Conservation (phyloP, 2,329 filamentous ascomycete genomes). For the Elsinoe arachidis region DNA sequence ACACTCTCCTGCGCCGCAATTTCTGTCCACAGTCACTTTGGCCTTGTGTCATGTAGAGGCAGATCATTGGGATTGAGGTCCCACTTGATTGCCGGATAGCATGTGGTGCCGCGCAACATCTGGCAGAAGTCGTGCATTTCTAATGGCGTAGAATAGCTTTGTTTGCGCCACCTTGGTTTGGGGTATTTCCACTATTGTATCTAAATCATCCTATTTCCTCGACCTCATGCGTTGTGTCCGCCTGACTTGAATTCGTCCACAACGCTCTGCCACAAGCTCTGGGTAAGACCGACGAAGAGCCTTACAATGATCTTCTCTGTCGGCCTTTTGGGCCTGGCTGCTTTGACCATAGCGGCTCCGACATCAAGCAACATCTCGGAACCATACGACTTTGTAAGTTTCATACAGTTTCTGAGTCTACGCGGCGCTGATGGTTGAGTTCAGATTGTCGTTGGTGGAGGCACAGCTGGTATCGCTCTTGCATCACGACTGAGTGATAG, state of each 20-base stretch:
- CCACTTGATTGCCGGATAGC: background rate
- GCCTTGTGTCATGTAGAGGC: background rate
- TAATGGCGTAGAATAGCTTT: background rate
- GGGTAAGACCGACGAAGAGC: background rate
- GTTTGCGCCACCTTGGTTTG: background rate
- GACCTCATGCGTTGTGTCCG: no score
- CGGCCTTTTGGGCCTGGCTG: background rate
- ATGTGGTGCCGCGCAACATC: background rate
- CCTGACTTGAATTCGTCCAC: no score
- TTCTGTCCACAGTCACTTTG: background rate
- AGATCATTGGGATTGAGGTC: background rate
- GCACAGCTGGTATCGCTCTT: slow-evolving; percentile 24
- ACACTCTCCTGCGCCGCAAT: background rate
- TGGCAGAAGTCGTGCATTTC: background rate
- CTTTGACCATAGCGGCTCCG: background rate
- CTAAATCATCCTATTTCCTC: slow-evolving; percentile 3
- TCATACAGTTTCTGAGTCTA: background rate
- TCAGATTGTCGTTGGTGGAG: slow-evolving; percentile 22
- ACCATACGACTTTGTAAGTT: slow-evolving; percentile 3
- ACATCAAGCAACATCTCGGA: background rate
- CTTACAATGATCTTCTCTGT: background rate
- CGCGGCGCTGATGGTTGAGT: background rate
- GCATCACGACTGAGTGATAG: slow-evolving; percentile 22
- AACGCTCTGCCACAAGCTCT: no score
- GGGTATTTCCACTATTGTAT: background rate